Base-by-base conservation (phyloP, 768 basidiomycete species). In the Kockovaella imperatae region DNA sequence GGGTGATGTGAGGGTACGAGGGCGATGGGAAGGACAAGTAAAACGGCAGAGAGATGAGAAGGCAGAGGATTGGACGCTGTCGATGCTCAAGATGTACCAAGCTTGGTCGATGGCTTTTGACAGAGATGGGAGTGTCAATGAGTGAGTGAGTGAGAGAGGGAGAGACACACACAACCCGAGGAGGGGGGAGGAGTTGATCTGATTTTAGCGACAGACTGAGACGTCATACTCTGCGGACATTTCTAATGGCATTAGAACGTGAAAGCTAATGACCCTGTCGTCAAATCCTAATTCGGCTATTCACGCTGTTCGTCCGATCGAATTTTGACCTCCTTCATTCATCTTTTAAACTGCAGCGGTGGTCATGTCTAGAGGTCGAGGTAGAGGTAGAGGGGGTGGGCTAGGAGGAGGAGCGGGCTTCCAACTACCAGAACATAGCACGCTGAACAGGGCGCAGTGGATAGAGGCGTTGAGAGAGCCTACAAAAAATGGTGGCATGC, bases 41-140 rank as follows among this genome's bases (percentile, higher is more conserved):
- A 42, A 24, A 32, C 31, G 18, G 17, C 14, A 28, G 35, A 31
- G 29, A 29, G 6, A 35, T 20, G 21, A 35, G 49, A 11, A 35
- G 20, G 0, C 87, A 88, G 1, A 93, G 76, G 5, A 91, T 77
- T 55, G 77, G 44, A 39, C 44, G 34, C 11, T 35, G 34, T 14
- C 24, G 29, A 38, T 32, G 28, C 39, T 80, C 74, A 39, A 74
- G 72, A 35, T 30, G 26, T 47, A 42, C 1, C 49, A 34, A 6
- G 48, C 24, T n/a, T 48, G 36, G 30, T 45, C 10, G 23, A 47
- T 29, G 20, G 31, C 32, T 10, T 53, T 49, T 15, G 49, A 42
- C 7, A 62, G 39, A 28, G 49, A 53, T 29, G 58, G 60, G n/a
- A 90, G 87, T 0, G 82, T n/a, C n/a, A n/a, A n/a, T n/a, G n/a